Conservation (phyloP, 2,329 filamentous ascomycete species). For the Eutypa lata region DNA sequence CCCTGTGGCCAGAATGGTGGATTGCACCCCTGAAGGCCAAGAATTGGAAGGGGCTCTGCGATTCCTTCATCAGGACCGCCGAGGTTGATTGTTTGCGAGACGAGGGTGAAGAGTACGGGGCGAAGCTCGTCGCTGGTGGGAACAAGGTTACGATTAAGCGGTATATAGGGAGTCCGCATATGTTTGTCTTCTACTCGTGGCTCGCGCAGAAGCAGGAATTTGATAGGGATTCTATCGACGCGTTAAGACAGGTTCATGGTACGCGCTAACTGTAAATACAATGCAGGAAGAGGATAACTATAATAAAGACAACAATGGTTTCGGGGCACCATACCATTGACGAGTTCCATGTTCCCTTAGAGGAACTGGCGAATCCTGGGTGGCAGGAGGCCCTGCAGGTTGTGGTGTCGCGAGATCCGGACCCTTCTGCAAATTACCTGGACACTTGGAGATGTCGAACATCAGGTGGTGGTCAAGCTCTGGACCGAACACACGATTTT, state of each 20-base stretch:
- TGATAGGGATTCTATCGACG: constrained; percentile 28
- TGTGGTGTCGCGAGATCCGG: not conserved
- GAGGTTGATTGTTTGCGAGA: constrained; percentile 43
- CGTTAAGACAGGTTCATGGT: constrained; percentile 28
- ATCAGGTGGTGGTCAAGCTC: constrained; percentile 10
- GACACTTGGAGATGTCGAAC: constrained; percentile 6
- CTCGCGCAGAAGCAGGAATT: constrained; percentile 29
- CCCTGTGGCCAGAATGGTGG: constrained; percentile 32
- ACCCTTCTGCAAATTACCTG: not conserved
- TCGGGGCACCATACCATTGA: too few relatives aligned
- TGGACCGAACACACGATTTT: constrained; percentile 2
- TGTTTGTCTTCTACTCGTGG: constrained; percentile 36
- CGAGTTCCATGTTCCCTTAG: too few relatives aligned
- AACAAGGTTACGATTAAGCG: constrained; percentile 42
- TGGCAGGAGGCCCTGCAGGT: not conserved
- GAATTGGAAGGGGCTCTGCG: constrained; percentile 29
- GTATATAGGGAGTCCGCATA: constrained; percentile 46
- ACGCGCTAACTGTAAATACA: not conserved
- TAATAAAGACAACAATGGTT: too few relatives aligned
- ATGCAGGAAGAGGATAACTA: too few relatives aligned
- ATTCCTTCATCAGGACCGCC: constrained; percentile 31
- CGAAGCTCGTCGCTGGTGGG: constrained; percentile 39
- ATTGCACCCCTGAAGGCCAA: constrained; percentile 27
- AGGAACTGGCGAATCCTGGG: not conserved
- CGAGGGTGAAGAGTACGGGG: constrained; percentile 46